Conservation (phyloP, 2,329 filamentous ascomycete species). For the Aspergillus sergii region DNA sequence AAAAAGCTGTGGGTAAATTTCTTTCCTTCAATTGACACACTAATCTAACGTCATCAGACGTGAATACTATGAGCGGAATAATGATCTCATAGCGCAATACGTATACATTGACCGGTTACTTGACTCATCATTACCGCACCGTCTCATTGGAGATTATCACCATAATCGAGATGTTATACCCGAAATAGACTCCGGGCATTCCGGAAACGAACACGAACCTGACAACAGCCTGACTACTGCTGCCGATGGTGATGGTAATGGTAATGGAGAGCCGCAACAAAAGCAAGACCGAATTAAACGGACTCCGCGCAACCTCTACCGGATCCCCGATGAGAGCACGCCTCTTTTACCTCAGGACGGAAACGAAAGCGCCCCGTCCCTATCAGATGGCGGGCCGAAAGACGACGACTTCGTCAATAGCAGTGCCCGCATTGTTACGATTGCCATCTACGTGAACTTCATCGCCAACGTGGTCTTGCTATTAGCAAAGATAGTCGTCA, state of each 20-base stretch:
- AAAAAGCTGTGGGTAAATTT: conserved; percentile 62
- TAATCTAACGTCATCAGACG: conserved; percentile 53
- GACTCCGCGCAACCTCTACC: conserved; percentile 85
- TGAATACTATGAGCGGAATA: conserved; percentile 85
- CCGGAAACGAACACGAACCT: conserved; percentile 30
- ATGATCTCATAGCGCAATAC: conserved; percentile 87
- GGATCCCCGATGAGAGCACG: conserved; percentile 51
- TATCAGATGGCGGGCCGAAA: conserved; percentile 50
- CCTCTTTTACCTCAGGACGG: conserved; percentile 34
- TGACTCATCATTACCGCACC: conserved; percentile 89
- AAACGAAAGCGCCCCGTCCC: conserved; percentile 64
- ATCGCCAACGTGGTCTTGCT: conserved; percentile 75
- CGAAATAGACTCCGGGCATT: neutral
- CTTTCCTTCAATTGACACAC: neutral
- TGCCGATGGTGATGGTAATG: neutral
- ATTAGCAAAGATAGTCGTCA: conserved; percentile 74
- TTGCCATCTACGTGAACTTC: conserved; percentile 87
- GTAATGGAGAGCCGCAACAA: conserved; percentile 36
- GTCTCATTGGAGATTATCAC: conserved; percentile 85
- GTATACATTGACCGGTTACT: conserved; percentile 89
- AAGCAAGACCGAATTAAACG: conserved; percentile 59
- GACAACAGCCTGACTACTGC: conserved; percentile 48
- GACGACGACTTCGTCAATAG: conserved; percentile 61
- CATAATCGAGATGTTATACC: conserved; percentile 4
- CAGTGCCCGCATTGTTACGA: conserved; percentile 72